Conservation (phyloP, 2,329 filamentous ascomycete species). For the Arachnopeziza araneosa region DNA sequence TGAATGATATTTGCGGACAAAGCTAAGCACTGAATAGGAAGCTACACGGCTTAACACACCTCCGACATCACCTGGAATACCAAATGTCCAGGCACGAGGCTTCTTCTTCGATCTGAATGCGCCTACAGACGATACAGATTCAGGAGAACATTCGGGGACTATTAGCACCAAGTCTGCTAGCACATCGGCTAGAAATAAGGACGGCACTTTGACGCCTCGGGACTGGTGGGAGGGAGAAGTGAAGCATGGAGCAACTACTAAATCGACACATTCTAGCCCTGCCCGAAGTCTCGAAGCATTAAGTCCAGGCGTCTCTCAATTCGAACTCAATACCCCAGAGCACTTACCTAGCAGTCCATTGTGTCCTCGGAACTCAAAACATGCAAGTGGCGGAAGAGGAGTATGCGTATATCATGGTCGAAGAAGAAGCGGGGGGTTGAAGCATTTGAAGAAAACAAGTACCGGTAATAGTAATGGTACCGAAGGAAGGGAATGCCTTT, state of each 20-base stretch:
- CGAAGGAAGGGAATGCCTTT: not conserved
- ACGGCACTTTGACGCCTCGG: not conserved
- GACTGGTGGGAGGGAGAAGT: constrained; percentile 14
- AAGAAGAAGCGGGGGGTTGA: constrained; percentile 22
- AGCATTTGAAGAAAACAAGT: constrained; percentile 28
- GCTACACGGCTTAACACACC: constrained; percentile 30
- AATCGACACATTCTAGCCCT: not conserved
- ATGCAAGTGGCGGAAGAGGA: constrained; percentile 33
- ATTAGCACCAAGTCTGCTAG: not conserved
- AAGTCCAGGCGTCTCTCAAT: not conserved
- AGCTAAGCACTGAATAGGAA: constrained; percentile 17
- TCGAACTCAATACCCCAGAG: constrained; percentile 38
- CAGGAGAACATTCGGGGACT: not conserved
- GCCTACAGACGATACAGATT: constrained; percentile 3
- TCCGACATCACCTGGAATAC: constrained; percentile 17
- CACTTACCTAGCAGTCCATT: constrained; percentile 39
- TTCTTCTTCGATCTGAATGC: constrained; percentile 26
- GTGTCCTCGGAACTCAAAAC: constrained; percentile 37
- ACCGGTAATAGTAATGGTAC: not conserved
- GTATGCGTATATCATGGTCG: constrained; percentile 39
- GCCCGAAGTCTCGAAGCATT: not conserved
- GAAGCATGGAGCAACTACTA: not conserved
- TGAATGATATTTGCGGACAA: not conserved
- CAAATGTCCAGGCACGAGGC: constrained; percentile 12
- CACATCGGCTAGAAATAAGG: not conserved